These are phyloP conservation scores for Podospora tetraspora DNA, from an alignment of 495 filamentous ascomycete species.

Conservation along the genomic window DNA sequence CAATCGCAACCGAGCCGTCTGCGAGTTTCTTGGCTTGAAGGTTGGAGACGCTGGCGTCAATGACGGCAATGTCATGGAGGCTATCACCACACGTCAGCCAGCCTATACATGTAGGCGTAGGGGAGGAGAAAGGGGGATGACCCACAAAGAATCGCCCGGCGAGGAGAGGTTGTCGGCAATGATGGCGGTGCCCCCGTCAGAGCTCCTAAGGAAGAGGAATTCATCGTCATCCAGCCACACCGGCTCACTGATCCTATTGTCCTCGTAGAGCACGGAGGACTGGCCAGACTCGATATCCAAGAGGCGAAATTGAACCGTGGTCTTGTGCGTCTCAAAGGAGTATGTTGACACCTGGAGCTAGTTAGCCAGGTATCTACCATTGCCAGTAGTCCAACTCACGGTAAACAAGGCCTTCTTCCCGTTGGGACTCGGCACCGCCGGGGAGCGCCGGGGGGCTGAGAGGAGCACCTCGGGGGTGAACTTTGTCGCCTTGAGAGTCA, in stretches of 20 bases:
- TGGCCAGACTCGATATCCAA: constrained; percentile 66
- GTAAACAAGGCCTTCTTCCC: constrained; percentile 68
- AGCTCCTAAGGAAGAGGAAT: constrained; percentile 60
- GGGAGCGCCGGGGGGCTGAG: constrained; percentile 73
- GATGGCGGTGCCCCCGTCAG: constrained; percentile 63
- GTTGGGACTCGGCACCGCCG: constrained; percentile 66
- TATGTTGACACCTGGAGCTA: constrained; percentile 55
- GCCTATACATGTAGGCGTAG: neutral
- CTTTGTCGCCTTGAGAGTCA: constrained; percentile 62
- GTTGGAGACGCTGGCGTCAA: constrained; percentile 67
- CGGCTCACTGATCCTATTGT: constrained; percentile 59
- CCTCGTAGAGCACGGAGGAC: constrained; percentile 60
- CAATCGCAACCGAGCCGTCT: constrained; percentile 62
- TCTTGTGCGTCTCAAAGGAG: constrained; percentile 74
- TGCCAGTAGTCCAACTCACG: constrained; percentile 22
- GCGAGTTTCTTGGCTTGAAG: constrained; percentile 62
- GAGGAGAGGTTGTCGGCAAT: constrained; percentile 54
- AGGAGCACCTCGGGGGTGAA: constrained; percentile 81
- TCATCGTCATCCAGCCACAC: constrained; percentile 69
- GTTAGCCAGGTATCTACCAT: neutral
- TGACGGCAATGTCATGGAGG: constrained; percentile 54
- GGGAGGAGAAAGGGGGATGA: neutral
- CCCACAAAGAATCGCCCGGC: constrained; percentile 18
- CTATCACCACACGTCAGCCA: constrained; percentile 29
- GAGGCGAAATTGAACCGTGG: constrained; percentile 66